These are phyloP conservation scores for Tuber calosporum DNA, from an alignment of 495 filamentous ascomycete genomes.

Conservation along the genomic window DNA sequence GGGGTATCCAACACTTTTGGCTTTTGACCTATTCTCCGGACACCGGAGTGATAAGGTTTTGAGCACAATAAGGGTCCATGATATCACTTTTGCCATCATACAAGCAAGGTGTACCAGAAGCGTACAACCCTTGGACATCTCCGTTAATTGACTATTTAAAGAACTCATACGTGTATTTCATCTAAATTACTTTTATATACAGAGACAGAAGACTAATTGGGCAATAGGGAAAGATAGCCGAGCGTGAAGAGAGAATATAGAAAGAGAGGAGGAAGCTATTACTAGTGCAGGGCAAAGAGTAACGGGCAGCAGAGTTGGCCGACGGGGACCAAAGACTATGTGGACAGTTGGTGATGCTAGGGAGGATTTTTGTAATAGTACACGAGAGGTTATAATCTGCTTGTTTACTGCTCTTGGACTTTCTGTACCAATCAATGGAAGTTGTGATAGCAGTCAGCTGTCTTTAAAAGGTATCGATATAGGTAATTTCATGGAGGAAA, in stretches of 20 bases:
- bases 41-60: neutral
- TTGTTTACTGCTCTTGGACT: neutral
- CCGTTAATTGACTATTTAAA: conserved; percentile 7
- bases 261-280: neutral
- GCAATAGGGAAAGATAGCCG: neutral
- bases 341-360: conserved; percentile 4
- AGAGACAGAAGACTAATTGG: neutral
- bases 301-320: neutral
- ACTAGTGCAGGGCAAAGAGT: neutral
- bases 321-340: neutral
- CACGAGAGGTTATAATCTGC: neutral
- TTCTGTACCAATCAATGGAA: conserved; percentile 4
- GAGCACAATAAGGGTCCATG: neutral
- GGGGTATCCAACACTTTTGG: neutral
- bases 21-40: neutral
- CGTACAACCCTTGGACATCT: neutral
- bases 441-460: neutral
- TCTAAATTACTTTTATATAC: too few species aligned
- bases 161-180: neutral
- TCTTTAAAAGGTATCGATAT: neutral
- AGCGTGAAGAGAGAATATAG: neutral
- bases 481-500: neutral
- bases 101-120: neutral
- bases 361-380: neutral
- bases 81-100: conserved; percentile 3